Evolutionary conservation across 768 basidiomycete genomes (phyloP), one percentile per base, ranked within the genome.

Genomic region (Leccinum uliginosum): DNA sequence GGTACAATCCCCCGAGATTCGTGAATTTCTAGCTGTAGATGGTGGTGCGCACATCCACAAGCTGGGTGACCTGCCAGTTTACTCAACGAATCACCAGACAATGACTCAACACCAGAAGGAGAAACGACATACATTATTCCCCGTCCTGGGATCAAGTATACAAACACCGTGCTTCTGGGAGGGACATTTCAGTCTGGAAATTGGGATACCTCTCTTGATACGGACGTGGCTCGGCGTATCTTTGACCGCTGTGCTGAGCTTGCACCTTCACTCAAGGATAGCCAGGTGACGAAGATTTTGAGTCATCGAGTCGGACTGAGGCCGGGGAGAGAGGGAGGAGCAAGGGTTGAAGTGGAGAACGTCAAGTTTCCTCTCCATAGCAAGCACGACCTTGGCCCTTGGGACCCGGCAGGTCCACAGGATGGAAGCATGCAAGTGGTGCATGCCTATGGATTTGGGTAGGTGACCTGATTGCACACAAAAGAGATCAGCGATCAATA

Each of bases 401-500:
- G 53, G 65, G 51, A 58, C 50, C 38, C 52, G 40, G 59, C 53
- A 38, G 65, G 57, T 57, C 68, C 51, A 68, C 59, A 38, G 32
- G 50, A 8, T 30, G 61, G 60, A 48, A 57, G 64, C 23, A 65
- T 73, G 62, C 57, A 62, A 12, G 77, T 84, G 3, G 74, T 83
- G 19, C 83, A 85, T 69, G 81, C 82, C 24, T 85, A 85, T 66
- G 84, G 84, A 6, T 81, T 85, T 35, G 83, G 83, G 79, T 80
- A 43, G 53, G 76, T 3, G 45, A 32, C 7, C 6, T 45, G 4
- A 23, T 21, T 27, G 3, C 6, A n/a, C n/a, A 23, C 47, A 8
- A 23, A 15, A 14, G 1, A 14, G 8, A 51, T 62, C 6, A 14
- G 10, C 21, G 29, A 66, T 63, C 46, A 54, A 67, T 21, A 8